These are phyloP conservation scores for Globisporangium acanthophoron DNA, from an alignment of 352 stramenopile genomes.

Conservation along the genomic window DNA sequence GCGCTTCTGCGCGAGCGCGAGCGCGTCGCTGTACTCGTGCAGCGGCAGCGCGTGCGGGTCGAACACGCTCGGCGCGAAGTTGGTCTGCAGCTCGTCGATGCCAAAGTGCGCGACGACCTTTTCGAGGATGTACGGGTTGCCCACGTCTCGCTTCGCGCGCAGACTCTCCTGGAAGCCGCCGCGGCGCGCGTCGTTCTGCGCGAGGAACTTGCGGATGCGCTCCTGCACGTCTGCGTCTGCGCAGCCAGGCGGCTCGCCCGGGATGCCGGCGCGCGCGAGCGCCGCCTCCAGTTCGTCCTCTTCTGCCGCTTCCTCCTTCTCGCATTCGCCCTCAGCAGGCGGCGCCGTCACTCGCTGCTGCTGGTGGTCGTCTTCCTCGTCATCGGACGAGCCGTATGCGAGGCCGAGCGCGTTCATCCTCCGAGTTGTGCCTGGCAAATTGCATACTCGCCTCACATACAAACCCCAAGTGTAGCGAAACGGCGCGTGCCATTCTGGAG, in stretches of 20 bases:
- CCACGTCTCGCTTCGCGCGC: conserved; percentile 79
- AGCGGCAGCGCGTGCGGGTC: conserved; percentile 61
- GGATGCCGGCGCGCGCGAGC: conserved; percentile 33
- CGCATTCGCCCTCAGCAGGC: neutral
- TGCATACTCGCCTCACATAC: neutral
- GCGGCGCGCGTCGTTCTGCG: conserved; percentile 24
- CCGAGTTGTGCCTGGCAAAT: neutral
- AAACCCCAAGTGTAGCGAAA: neutral
- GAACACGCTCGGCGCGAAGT: conserved; percentile 60
- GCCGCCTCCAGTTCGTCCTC: conserved; percentile 23
- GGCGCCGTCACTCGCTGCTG: neutral
- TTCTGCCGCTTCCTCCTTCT: conserved; percentile 3
- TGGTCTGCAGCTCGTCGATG: conserved; percentile 78
- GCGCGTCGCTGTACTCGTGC: conserved; percentile 63
- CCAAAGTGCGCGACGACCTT: conserved; percentile 85
- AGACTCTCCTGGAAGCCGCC: conserved; percentile 61
- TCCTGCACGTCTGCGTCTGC: conserved; percentile 38
- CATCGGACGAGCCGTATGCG: conserved; percentile 29
- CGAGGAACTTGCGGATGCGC: conserved; percentile 61
- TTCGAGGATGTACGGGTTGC: conserved; percentile 83
- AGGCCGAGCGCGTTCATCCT: conserved; percentile 32
- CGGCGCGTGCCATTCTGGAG: neutral
- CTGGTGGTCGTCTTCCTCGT: conserved; percentile 13
- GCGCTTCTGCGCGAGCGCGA: conserved; percentile 63
- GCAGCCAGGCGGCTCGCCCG: conserved; percentile 18